Conservation (phyloP, 768 basidiomycete species). For the Polyporus arcularius region DNA sequence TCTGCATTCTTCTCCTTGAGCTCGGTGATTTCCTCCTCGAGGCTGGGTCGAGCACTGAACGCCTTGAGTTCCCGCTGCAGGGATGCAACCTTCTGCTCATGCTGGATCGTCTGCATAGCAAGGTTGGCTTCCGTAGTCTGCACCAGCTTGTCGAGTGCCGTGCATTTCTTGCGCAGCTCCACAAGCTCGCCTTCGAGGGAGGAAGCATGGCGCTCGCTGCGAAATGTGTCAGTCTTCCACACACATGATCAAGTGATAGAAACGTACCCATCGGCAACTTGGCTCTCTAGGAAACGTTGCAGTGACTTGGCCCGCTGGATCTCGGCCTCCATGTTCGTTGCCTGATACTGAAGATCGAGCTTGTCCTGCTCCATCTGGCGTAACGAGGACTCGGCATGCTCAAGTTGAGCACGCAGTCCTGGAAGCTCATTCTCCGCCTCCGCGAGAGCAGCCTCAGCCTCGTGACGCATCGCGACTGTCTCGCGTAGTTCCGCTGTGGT, state of each 20-base stretch:
- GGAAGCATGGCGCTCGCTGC: constrained; percentile 7
- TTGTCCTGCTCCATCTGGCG: constrained; percentile 52
- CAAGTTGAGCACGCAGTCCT: constrained; percentile 41
- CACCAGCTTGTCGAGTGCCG: constrained; percentile 37
- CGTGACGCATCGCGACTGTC: constrained; percentile 14
- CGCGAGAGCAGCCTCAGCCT: constrained; percentile 15
- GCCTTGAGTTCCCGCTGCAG: constrained; percentile 58
- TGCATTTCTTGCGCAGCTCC: constrained; percentile 29
- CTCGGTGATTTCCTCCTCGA: constrained; percentile 56
- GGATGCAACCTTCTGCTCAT: constrained; percentile 61
- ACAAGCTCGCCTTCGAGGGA: constrained; percentile 50
- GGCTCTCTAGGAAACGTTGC: constrained; percentile 61
- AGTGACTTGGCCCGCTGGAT: constrained; percentile 64
- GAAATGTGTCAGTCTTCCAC: not conserved
- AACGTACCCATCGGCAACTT: constrained; percentile 61
- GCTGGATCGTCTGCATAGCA: constrained; percentile 63
- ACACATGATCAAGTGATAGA: not conserved
- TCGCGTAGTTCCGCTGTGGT: constrained; percentile 25
- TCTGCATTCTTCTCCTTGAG: constrained; percentile 71
- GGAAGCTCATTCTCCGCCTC: constrained; percentile 26
- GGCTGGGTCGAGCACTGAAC: constrained; percentile 53
- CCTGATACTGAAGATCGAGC: constrained; percentile 50
- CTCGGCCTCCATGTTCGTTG: constrained; percentile 64
- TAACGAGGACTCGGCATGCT: constrained; percentile 39
- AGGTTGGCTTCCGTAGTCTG: constrained; percentile 61